Conservation (phyloP, 805 yeast genomes). For the Pichia occidentalis region DNA sequence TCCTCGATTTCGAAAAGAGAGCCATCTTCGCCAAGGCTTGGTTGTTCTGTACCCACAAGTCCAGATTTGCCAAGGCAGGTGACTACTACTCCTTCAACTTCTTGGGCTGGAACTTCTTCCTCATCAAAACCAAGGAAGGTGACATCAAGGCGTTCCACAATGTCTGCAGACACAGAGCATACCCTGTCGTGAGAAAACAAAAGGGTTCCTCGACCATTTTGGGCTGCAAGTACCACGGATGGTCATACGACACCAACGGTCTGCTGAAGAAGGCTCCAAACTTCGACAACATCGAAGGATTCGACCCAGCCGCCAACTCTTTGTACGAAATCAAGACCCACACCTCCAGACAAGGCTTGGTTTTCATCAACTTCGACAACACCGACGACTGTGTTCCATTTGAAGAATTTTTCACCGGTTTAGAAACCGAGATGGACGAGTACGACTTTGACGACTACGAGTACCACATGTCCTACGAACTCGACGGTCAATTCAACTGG, state of each 20-base stretch:
- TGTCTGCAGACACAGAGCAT: conserved; percentile 60
- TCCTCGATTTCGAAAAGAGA: conserved; percentile 52
- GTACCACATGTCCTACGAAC: conserved; percentile 57
- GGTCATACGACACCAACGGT: conserved; percentile 62
- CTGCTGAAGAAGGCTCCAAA: conserved; percentile 55
- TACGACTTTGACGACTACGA: conserved; percentile 56
- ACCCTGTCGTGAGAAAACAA: conserved; percentile 53
- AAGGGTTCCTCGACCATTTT: conserved; percentile 51
- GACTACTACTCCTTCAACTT: conserved; percentile 47
- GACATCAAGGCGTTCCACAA: conserved; percentile 55
- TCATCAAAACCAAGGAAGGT: conserved; percentile 48
- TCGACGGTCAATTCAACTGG: conserved; percentile 61
- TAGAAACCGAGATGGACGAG: conserved; percentile 46
- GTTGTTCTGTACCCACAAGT: conserved; percentile 46
- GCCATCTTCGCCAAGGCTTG: conserved; percentile 52
- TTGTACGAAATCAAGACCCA: conserved; percentile 49
- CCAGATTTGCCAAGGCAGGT: conserved; percentile 51
- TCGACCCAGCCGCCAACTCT: conserved; percentile 48
- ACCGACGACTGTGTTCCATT: conserved; percentile 39
- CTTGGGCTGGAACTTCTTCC: conserved; percentile 48
- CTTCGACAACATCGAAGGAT: conserved; percentile 53
- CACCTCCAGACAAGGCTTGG: conserved; percentile 48
- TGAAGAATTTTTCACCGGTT: conserved; percentile 46
- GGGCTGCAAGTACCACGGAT: conserved; percentile 60
- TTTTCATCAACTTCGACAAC: conserved; percentile 49